A percentile compares a stretch with the other conserved stretches of the same genome.
phyloP scores from a whole-genome alignment of 768 basidiomycete species.

The Rhodotorula kratochvilovae region DNA sequence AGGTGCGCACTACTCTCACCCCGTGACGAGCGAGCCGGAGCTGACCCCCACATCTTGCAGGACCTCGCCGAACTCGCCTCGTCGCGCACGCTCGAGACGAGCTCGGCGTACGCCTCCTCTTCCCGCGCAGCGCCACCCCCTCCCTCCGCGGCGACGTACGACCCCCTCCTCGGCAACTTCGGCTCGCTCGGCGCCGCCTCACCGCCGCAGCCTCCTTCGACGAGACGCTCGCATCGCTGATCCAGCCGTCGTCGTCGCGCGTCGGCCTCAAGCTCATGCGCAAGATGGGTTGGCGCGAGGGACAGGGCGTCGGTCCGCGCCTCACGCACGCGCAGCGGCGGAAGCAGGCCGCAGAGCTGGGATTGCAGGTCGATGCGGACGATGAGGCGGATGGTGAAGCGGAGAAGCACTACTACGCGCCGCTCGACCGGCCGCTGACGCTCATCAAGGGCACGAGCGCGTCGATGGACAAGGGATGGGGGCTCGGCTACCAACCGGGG shows the following conservation, averaged over 20 bases:
- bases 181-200: background rate
- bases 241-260: conserved; percentile 71
- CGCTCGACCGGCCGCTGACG: conserved; percentile 67
- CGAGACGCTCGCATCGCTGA: conserved; percentile 62
- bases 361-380: conserved; percentile 51
- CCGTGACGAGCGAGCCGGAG: background rate
- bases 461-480: conserved; percentile 71
- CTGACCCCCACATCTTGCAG: background rate
- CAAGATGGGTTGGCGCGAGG: conserved; percentile 92
- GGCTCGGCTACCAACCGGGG: conserved; percentile 72
- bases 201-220: conserved; percentile 12
- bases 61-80: conserved; percentile 79
- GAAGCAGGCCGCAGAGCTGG: conserved; percentile 49
- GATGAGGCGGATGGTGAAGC: conserved; percentile 55
- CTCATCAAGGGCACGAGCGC: conserved; percentile 50
- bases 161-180: conserved; percentile 35
- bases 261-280: conserved; percentile 77
- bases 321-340: conserved; percentile 70
- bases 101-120: conserved; percentile 59
- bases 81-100: conserved; percentile 66
- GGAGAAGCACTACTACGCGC: conserved; percentile 78
- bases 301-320: conserved; percentile 89
- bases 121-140: conserved; percentile 37
- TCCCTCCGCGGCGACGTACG: conserved; percentile 8
- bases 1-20: conserved; percentile 46